These are phyloP conservation scores for Trypanosoma mega DNA, from an alignment of 208 protist species.

Conservation along the genomic window DNA sequence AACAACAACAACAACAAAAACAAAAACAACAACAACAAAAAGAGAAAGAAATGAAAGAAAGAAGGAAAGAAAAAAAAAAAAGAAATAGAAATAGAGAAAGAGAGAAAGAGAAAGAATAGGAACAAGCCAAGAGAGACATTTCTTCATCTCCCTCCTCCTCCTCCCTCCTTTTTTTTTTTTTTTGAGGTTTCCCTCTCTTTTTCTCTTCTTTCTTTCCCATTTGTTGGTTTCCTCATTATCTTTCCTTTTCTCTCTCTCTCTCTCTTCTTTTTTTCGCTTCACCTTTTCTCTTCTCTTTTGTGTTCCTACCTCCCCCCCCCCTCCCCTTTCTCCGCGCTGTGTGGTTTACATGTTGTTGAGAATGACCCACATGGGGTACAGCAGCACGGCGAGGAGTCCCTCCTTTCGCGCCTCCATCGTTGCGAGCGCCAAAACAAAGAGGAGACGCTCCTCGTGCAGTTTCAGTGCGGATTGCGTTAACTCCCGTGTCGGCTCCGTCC, in stretches of 20 bases:
- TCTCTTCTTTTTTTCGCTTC: constrained; percentile 9
- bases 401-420: constrained; percentile 81
- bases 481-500: constrained; percentile 22
- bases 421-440: constrained; percentile 66
- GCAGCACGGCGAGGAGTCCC: constrained; percentile 63
- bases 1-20: too few species aligned
- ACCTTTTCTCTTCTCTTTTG: constrained; percentile 2
- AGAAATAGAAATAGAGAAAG: too few species aligned
- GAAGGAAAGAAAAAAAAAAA: too few species aligned
- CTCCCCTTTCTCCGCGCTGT: not conserved
- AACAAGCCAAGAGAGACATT: too few species aligned
- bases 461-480: constrained; percentile 39
- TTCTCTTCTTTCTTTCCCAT: not conserved
- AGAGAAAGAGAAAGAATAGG: too few species aligned
- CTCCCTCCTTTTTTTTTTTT: not conserved
- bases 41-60: too few species aligned
- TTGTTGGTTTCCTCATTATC: not conserved
- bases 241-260: not conserved
- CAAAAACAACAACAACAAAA: too few species aligned
- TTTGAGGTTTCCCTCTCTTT: not conserved
- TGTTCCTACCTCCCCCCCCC: not conserved
- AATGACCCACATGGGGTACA: constrained; percentile 54
- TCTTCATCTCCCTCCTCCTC: not conserved
- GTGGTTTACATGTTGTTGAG: constrained; percentile 43
- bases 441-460: constrained; percentile 65